Percentiles rank a stretch among this genome's conserved stretches.
phyloP scores from a whole-genome alignment of 148 eudicot genomes.

The Pharnaceum exiguum region DNA sequence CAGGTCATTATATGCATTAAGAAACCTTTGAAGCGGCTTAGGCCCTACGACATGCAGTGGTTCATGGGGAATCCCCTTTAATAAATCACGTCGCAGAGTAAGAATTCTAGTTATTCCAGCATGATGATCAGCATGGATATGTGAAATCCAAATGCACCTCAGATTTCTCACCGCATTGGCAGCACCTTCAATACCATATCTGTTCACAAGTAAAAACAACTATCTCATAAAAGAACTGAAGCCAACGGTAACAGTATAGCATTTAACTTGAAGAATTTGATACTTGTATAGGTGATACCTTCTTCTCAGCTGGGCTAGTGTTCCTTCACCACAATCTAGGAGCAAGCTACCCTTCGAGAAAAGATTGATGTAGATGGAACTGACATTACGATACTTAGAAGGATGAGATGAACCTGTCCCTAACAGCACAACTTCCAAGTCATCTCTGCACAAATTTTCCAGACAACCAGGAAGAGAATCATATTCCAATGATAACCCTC shows the following conservation, averaged over 20 bases:
- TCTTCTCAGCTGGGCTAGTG: constrained; percentile 71
- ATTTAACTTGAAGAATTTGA: not conserved
- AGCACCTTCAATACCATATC: constrained; percentile 68
- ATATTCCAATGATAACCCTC: constrained; percentile 45
- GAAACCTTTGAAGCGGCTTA: constrained; percentile 48
- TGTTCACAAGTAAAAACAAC: constrained; percentile 15
- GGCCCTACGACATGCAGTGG: constrained; percentile 68
- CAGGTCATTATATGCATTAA: constrained; percentile 62
- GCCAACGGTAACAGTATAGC: not conserved
- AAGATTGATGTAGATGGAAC: constrained; percentile 62
- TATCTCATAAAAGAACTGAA: not conserved
- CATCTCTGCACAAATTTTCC: constrained; percentile 59
- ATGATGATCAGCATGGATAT: constrained; percentile 86
- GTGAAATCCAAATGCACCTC: constrained; percentile 73
- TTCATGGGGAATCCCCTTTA: constrained; percentile 49
- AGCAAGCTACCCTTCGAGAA: constrained; percentile 69
- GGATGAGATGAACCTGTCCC: constrained; percentile 87
- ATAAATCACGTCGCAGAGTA: constrained; percentile 52
- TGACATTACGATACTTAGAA: constrained; percentile 75
- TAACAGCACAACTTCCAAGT: constrained; percentile 71
- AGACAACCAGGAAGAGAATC: constrained; percentile 49
- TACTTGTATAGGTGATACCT: constrained; percentile 40
- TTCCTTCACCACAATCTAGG: constrained; percentile 82
- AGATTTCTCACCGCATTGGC: constrained; percentile 52
- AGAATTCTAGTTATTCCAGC: constrained; percentile 74